Percentiles rank a stretch among this genome's conserved stretches.
Conservation (phyloP, 768 basidiomycete species). For the Russula compacta region DNA sequence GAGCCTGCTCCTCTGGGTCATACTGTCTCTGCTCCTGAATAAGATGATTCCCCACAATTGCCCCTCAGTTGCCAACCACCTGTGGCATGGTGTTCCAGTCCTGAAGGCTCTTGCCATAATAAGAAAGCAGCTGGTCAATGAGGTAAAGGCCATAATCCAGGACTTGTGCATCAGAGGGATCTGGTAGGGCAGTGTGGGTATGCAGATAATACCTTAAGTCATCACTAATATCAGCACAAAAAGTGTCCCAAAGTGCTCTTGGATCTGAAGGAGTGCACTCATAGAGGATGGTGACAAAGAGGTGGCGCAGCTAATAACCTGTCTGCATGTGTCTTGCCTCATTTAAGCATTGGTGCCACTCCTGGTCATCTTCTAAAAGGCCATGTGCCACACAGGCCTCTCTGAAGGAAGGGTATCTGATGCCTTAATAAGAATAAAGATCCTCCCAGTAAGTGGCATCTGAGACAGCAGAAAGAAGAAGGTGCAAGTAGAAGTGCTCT, state of each 20-base stretch:
- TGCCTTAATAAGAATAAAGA: constrained; percentile 22
- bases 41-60: constrained; percentile 21
- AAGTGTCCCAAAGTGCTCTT: constrained; percentile 32
- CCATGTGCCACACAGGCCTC: constrained; percentile 34
- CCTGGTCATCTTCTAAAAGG: constrained; percentile 36
- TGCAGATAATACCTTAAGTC: constrained; percentile 25
- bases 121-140: constrained; percentile 26
- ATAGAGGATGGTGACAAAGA: constrained; percentile 34
- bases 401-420: constrained; percentile 27
- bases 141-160: constrained; percentile 37
- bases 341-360: constrained; percentile 22
- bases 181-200: constrained; percentile 2
- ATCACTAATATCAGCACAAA: constrained; percentile 33
- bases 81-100: constrained; percentile 29
- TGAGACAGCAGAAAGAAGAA: neutral
- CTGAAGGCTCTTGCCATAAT: constrained; percentile 21
- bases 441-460: neutral
- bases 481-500: neutral
- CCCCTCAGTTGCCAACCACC: constrained; percentile 24
- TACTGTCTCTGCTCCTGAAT: constrained; percentile 30
- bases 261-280: constrained; percentile 28
- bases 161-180: constrained; percentile 26
- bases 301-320: constrained; percentile 28
- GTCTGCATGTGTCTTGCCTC: constrained; percentile 19
- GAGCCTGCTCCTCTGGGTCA: no score